These are phyloP conservation scores for Pilasporangium apinafurcum DNA, from an alignment of 352 stramenopile species.

Conservation along the genomic window DNA sequence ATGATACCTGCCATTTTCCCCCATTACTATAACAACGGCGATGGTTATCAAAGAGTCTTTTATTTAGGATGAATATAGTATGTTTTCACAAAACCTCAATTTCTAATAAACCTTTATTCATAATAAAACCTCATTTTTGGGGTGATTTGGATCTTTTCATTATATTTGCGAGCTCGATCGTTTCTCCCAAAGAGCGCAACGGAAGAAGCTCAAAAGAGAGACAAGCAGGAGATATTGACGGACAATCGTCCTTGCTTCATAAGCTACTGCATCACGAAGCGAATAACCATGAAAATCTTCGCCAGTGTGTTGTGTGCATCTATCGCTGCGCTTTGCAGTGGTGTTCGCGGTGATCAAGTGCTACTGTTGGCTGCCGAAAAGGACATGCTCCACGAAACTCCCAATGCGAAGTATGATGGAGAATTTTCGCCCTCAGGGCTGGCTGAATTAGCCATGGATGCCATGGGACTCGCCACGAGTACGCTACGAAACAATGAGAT, in stretches of 20 bases:
- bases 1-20: not conserved
- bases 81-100: no score
- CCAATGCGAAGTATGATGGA: no score
- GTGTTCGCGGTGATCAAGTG: slow-evolving; percentile 10
- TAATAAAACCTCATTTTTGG: not conserved
- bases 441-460: slow-evolving; percentile 27
- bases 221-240: no score
- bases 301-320: not conserved
- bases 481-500: no score
- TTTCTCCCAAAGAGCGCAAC: not conserved
- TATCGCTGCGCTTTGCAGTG: not conserved
- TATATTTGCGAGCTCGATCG: not conserved
- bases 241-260: no score
- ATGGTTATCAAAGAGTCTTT: not conserved
- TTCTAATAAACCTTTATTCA: no score
- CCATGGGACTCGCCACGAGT: slow-evolving; percentile 19
- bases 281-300: slow-evolving; percentile 1
- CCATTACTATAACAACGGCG: not conserved
- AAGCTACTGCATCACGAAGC: no score
- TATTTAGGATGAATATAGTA: not conserved
- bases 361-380: slow-evolving; percentile 17
- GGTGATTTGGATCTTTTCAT: slow-evolving; percentile 1
- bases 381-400: slow-evolving; percentile 15
- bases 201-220: not conserved
- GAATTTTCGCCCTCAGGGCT: slow-evolving; percentile 24